Base-by-base conservation (phyloP, 2,329 filamentous ascomycete genomes). In the Cucurbitaria berberidis region DNA sequence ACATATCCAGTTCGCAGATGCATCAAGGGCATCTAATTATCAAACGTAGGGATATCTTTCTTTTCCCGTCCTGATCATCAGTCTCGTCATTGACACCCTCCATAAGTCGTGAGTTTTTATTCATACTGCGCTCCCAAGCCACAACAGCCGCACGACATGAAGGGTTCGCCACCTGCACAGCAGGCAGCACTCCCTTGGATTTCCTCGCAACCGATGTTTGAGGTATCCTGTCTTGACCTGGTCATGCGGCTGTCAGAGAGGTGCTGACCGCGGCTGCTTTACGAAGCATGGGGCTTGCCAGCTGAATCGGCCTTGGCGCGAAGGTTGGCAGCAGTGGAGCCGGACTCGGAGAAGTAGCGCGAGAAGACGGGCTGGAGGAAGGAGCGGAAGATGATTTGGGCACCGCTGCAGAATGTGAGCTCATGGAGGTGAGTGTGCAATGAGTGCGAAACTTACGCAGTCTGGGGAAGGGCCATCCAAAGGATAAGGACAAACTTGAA, bases 401-500 rank as follows among this genome's bases (percentile, higher is more conserved):
- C 93, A 75, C 95, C 95, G 76, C 95, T 98, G 61, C 44, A 62
- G 13, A 16, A 9, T 54, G 53, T 68, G 42, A 63, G 60, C 19
- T 47, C 29, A 22, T 27, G 19, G 22, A 22, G 16, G 39, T 21
- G 13, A 6, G 11, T 22, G 11, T 22, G 16, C 18, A 5, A 39
- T 15, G 19, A 2, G 36, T 22, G 3, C 16, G 46, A 36, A 38
- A 81, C 89, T 76, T 88, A 97, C 93, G 84, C 83, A 83, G 96
- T 97, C 78, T 90, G 85, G 77, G 95, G 95, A 72, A 99, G 91
- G 68, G 93, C 88, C 81, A 99, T 92, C 95, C 95, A 99, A 77
- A 99, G 88, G 70, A 98, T 85, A 77, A 98, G 89, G 74, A 96
- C 82, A 76, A 99, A 97, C 86, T 99, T 99, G 89, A 99, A 98